A percentile compares a stretch with the other conserved stretches of the same genome.
phyloP scores from a whole-genome alignment of 2,329 filamentous ascomycete species.

The Neonectria hederae region DNA sequence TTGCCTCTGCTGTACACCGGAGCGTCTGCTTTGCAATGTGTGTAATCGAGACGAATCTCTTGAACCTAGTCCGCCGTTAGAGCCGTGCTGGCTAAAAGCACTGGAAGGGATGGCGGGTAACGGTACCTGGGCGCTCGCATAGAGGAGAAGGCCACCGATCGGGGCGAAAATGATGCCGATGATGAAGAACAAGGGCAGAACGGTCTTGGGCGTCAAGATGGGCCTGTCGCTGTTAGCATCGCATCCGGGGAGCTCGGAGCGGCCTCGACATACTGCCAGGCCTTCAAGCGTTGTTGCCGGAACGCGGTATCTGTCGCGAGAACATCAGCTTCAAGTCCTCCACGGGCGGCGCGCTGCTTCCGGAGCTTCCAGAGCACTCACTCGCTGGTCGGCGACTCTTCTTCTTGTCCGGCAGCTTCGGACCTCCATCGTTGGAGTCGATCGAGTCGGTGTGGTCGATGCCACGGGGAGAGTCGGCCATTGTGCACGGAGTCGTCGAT shows the following conservation, averaged over 20 bases:
- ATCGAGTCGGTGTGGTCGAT: slow-evolving; percentile 63
- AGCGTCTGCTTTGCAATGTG: slow-evolving; percentile 72
- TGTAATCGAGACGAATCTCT: slow-evolving; percentile 92
- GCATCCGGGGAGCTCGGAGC: slow-evolving; percentile 14
- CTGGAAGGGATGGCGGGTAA: background rate
- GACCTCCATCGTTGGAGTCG: slow-evolving; percentile 62
- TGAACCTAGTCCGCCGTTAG: slow-evolving; percentile 70
- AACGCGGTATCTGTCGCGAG: slow-evolving; percentile 85
- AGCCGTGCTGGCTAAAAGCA: background rate
- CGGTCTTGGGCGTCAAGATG: slow-evolving; percentile 94
- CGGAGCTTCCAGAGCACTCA: slow-evolving; percentile 54
- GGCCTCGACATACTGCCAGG: slow-evolving; percentile 83
- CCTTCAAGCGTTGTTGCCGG: slow-evolving; percentile 94
- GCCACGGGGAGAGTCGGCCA: slow-evolving; percentile 59
- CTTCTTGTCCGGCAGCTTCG: slow-evolving; percentile 74
- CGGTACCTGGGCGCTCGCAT: slow-evolving; percentile 80
- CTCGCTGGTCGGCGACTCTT: slow-evolving; percentile 94
- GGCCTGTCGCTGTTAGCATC: slow-evolving; percentile 69
- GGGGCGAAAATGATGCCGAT: slow-evolving; percentile 93
- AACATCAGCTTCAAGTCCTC: slow-evolving; percentile 30
- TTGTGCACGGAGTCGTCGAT: slow-evolving; percentile 45
- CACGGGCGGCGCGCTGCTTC: slow-evolving; percentile 10
- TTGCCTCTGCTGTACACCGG: slow-evolving; percentile 47
- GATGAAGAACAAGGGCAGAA: slow-evolving; percentile 88
- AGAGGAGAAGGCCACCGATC: slow-evolving; percentile 87